These are phyloP conservation scores for Arabidopsis arenosa DNA, from an alignment of 345 rosid genomes.

Conservation along the genomic window DNA sequence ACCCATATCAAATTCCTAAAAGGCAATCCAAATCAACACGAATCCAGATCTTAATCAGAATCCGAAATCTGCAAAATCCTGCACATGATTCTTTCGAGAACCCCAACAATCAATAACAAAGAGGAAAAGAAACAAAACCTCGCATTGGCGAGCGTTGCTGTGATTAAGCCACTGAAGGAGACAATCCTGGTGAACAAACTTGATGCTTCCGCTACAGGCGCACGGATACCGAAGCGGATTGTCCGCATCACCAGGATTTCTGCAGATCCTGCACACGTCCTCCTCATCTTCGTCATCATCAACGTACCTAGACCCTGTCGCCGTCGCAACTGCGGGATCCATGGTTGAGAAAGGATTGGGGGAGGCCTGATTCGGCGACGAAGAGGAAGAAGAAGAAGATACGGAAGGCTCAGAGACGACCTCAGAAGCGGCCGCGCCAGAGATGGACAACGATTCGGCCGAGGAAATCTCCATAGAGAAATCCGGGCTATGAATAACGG, in stretches of 20 bases:
- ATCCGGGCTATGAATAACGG: slow-evolving; percentile 15
- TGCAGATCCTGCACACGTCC: slow-evolving; percentile 99
- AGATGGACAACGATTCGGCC: slow-evolving; percentile 42
- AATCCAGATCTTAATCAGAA: slow-evolving; percentile 21
- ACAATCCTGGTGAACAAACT: slow-evolving; percentile 97
- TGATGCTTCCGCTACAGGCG: slow-evolving; percentile 98
- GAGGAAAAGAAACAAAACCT: slow-evolving; percentile 55
- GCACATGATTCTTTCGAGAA: neutral
- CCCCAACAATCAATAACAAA: neutral
- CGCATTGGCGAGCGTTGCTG: slow-evolving; percentile 99
- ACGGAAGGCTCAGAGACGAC: slow-evolving; percentile 36
- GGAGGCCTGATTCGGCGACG: slow-evolving; percentile 41
- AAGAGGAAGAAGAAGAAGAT: slow-evolving; percentile 36
- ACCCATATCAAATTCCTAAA: neutral
- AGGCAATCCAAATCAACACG: neutral
- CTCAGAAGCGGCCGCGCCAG: slow-evolving; percentile 42
- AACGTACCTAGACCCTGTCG: slow-evolving; percentile 38
- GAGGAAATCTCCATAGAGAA: slow-evolving; percentile 51
- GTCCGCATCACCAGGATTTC: slow-evolving; percentile 92
- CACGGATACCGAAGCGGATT: slow-evolving; percentile 96
- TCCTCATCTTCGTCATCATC: slow-evolving; percentile 93
- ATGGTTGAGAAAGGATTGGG: slow-evolving; percentile 36
- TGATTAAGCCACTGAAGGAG: slow-evolving; percentile 99
- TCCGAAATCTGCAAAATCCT: neutral
- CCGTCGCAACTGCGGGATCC: slow-evolving; percentile 34